phyloP scores from a whole-genome alignment of 1,284 basidiomycete species.

The Cerioporus squamosus region DNA sequence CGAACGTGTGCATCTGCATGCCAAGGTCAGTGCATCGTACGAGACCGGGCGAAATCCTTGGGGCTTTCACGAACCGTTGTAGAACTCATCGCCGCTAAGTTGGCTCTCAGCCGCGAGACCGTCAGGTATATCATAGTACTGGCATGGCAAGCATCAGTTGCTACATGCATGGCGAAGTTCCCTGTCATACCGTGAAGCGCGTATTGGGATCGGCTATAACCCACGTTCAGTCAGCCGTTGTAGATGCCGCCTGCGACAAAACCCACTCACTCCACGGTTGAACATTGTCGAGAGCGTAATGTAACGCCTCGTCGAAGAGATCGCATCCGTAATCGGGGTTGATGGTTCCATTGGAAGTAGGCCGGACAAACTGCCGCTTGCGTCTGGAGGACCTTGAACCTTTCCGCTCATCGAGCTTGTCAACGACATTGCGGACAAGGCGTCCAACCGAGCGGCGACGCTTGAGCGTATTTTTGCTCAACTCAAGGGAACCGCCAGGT shows the following conservation, averaged over 20 bases:
- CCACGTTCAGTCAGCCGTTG: too few species aligned
- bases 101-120: conserved; percentile 34
- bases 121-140: conserved; percentile 38
- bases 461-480: too few species aligned
- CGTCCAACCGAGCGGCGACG: too few species aligned
- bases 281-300: not conserved
- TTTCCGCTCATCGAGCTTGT: too few species aligned
- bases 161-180: too few species aligned
- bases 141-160: too few species aligned
- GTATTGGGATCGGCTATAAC: too few species aligned
- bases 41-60: not conserved
- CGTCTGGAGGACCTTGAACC: too few species aligned
- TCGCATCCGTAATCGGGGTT: not conserved
- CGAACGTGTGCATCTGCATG: conserved; percentile 46
- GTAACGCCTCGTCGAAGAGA: not conserved
- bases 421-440: too few species aligned
- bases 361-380: too few species aligned
- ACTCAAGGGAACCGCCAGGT: not conserved
- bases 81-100: conserved; percentile 47
- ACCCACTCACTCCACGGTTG: not conserved
- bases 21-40: not conserved
- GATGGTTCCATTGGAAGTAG: not conserved
- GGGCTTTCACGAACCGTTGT: conserved; percentile 53
- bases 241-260: too few species aligned
- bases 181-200: too few species aligned